These are phyloP conservation scores for Colletotrichum musicola DNA, from an alignment of 2,329 filamentous ascomycete genomes.

Conservation along the genomic window DNA sequence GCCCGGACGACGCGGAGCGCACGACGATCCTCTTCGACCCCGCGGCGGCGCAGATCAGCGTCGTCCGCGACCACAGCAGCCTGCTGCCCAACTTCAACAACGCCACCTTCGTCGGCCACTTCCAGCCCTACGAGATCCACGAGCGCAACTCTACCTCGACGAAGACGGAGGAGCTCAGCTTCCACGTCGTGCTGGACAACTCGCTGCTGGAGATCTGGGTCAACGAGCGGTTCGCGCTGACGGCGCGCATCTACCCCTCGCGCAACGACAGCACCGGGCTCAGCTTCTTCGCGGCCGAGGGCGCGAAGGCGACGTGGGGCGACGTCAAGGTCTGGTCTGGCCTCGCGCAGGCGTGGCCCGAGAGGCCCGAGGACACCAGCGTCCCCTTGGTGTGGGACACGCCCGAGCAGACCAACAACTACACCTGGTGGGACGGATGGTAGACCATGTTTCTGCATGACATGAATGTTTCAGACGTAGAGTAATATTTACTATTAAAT, in stretches of 20 bases:
- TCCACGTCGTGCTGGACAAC: conserved; percentile 36
- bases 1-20: conserved; percentile 36
- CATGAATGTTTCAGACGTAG: conserved; percentile 8
- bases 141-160: conserved; percentile 3
- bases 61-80: conserved; percentile 36
- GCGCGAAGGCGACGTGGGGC: conserved; percentile 28
- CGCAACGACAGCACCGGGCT: conserved; percentile 39
- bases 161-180: conserved; percentile 26
- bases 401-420: conserved; percentile 37
- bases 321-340: conserved; percentile 35
- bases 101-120: conserved; percentile 36
- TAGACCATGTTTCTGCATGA: neutral
- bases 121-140: conserved; percentile 34
- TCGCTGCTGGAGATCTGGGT: conserved; percentile 40
- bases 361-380: conserved; percentile 37
- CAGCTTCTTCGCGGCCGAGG: conserved; percentile 36
- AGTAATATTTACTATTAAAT: conserved; percentile 13
- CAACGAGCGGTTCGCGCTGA: conserved; percentile 39
- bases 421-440: conserved; percentile 37
- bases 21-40: conserved; percentile 38
- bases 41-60: conserved; percentile 21
- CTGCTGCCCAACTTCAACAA: conserved; percentile 40
- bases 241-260: conserved; percentile 39
- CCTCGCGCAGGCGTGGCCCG: conserved; percentile 36
- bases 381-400: conserved; percentile 35